Evolutionary conservation across 495 filamentous ascomycete species (phyloP).

Genomic region (Parmelia sp.): DNA sequence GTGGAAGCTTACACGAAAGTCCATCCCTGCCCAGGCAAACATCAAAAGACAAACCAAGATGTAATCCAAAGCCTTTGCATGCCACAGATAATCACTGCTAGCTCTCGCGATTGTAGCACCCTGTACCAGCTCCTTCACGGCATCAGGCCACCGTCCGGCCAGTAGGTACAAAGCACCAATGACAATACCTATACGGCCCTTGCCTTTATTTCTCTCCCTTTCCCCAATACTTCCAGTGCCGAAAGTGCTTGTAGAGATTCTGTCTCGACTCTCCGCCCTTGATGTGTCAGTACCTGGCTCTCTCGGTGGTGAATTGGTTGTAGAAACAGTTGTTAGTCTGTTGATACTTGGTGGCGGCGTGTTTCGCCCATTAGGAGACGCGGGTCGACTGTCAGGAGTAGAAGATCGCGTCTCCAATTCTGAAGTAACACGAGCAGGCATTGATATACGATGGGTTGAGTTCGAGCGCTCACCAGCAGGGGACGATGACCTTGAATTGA

Average conservation of each 20-base stretch:
- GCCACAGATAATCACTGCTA: conserved; percentile 89
- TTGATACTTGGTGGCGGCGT: conserved; percentile 67
- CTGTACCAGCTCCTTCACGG: conserved; percentile 77
- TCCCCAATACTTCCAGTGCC: conserved; percentile 68
- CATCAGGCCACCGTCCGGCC: conserved; percentile 84
- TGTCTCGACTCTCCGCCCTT: conserved; percentile 58
- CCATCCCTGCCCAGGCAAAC: conserved; percentile 75
- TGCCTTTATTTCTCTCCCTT: conserved; percentile 72
- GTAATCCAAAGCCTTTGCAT: conserved; percentile 88
- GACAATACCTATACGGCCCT: conserved; percentile 71
- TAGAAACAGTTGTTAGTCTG: conserved; percentile 32
- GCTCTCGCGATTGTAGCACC: conserved; percentile 69
- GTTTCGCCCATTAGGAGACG: conserved; percentile 40
- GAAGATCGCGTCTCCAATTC: conserved; percentile 47
- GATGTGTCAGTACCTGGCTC: conserved; percentile 23
- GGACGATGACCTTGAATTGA: conserved; percentile 19
- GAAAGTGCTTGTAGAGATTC: conserved; percentile 78
- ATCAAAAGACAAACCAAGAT: conserved; percentile 76
- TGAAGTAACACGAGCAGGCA: conserved; percentile 57
- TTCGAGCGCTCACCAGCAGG: conserved; percentile 14
- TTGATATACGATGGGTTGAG: conserved; percentile 65
- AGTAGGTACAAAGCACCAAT: conserved; percentile 82
- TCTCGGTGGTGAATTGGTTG: conserved; percentile 15
- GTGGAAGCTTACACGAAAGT: conserved; percentile 63
- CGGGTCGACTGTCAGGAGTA: conserved; percentile 45